Evolutionary conservation across 2,329 filamentous ascomycete species (phyloP), one percentile per base, ranked within the genome.

Genomic region (Neospermospora avenae): DNA sequence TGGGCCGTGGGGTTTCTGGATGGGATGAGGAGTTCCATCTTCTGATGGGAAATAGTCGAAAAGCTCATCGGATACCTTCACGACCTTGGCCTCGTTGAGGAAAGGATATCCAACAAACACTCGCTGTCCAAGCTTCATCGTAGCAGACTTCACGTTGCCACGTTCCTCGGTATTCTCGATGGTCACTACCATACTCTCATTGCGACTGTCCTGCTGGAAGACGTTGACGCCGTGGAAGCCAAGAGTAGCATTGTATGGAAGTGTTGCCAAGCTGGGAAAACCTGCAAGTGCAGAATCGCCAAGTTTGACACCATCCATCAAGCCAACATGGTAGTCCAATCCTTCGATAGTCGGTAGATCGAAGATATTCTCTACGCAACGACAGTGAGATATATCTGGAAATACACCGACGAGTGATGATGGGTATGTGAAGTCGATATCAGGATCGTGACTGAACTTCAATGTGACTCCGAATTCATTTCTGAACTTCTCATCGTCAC

Each of bases 51-150:
- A 80, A 71, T 97, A 99, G 69, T 90, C 89, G 72, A 98, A 98
- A 28, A 98, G 80, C 73, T 98, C 93, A 72, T 99, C 95, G 0
- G 92, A 93, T 1, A 98, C 90, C 58, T 87, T 88, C 55, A 91
- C 82, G 31, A 99, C 87, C 76, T 93, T 93, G 56, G 91, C 95
- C 76, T 99, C 96, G 69, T 96, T 90, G 65, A 99, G 77, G 77
- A 97, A 99, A 1, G 95, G 95, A 71, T 96, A 99, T 39, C 93
- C 93, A 62, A 98, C 90, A 72, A 91, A 91, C 61, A 96, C 93
- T 62, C 87, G 86, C 74, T 93, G 84, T 46, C 93, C 93, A 46
- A 99, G 81, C 71, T 91, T 93, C 53, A 79, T 77, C 73, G 91
- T 91, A 58, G 93, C 93, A 57, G 84, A 77, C 66, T 90, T 86